These are phyloP conservation scores for Colletotrichum karsti DNA, from an alignment of 2,329 filamentous ascomycete genomes.

Conservation along the genomic window DNA sequence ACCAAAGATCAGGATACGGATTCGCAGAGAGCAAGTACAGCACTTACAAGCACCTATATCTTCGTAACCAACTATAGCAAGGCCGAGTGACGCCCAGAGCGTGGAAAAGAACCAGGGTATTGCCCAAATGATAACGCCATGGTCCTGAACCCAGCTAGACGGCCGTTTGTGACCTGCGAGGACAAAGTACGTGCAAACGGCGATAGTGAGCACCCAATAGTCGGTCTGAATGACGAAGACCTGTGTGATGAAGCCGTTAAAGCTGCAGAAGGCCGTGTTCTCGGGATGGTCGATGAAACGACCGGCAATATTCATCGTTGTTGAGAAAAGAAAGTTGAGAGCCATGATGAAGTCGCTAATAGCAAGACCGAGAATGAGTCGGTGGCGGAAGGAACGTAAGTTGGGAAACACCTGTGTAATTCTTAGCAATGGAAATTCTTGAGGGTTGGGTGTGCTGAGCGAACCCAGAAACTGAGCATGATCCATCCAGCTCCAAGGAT, in stretches of 20 bases:
- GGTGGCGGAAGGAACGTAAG: conserved; percentile 47
- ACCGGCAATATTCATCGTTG: conserved; percentile 43
- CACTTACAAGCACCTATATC: conserved; percentile 41
- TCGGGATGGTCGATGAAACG: conserved; percentile 37
- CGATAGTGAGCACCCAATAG: conserved; percentile 52
- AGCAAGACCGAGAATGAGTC: conserved; percentile 48
- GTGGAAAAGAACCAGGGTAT: conserved; percentile 46
- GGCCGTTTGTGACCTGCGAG: conserved; percentile 45
- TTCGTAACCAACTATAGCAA: conserved; percentile 39
- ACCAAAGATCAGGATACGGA: background rate
- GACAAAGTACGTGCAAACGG: conserved; percentile 49
- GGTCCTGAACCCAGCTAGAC: conserved; percentile 46
- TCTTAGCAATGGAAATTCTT: background rate
- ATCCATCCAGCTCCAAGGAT: conserved; percentile 47
- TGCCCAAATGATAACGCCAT: conserved; percentile 41
- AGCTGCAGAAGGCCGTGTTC: conserved; percentile 43
- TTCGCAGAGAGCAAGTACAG: background rate
- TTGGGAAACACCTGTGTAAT: conserved; percentile 43
- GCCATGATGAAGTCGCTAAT: conserved; percentile 50
- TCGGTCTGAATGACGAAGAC: conserved; percentile 53
- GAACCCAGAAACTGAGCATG: conserved; percentile 43
- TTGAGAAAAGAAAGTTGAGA: conserved; percentile 47
- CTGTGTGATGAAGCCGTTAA: conserved; percentile 52
- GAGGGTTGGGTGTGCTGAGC: background rate
- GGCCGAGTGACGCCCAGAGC: conserved; percentile 43